Conservation (phyloP, 495 filamentous ascomycete genomes). For the Daldinia caldariorum region DNA sequence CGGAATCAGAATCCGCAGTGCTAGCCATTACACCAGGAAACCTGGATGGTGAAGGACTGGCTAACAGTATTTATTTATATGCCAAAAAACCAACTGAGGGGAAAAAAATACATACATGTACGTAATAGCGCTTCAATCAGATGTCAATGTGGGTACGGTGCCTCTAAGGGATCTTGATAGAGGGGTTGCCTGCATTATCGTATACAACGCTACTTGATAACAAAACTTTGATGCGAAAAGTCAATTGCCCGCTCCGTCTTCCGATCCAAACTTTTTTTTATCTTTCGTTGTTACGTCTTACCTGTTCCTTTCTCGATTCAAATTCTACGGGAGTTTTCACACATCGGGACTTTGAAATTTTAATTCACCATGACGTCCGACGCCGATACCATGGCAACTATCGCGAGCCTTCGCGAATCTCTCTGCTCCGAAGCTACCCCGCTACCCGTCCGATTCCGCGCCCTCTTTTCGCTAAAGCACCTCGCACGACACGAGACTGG, state of each 20-base stretch:
- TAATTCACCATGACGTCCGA: slow-evolving; percentile 37
- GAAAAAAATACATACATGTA: no score
- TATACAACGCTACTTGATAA: slow-evolving; percentile 10
- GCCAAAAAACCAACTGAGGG: neutral
- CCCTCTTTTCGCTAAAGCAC: slow-evolving; percentile 97
- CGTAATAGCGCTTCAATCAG: neutral
- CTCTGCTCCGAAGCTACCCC: slow-evolving; percentile 81
- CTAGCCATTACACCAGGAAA: slow-evolving; percentile 53
- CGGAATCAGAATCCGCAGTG: slow-evolving; percentile 53
- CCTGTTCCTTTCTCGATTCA: neutral
- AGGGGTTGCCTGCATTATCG: slow-evolving; percentile 39
- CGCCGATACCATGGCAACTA: slow-evolving; percentile 46
- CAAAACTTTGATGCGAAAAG: slow-evolving; percentile 2
- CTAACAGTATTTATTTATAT: neutral
- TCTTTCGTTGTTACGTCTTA: neutral
- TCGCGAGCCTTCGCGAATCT: slow-evolving; percentile 74
- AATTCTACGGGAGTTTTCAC: neutral
- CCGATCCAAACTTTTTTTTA: neutral
- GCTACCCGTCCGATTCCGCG: slow-evolving; percentile 91
- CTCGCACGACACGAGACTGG: slow-evolving; percentile 75
- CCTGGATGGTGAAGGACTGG: slow-evolving; percentile 7
- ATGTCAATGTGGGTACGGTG: neutral
- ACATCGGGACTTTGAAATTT: slow-evolving; percentile 2
- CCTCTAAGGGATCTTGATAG: slow-evolving; percentile 25
- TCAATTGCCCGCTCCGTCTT: slow-evolving; percentile 2